Evolutionary conservation across 2,329 filamentous ascomycete genomes (phyloP), one percentile per base, ranked within the genome.

Genomic region (Aspergillus sp.): DNA sequence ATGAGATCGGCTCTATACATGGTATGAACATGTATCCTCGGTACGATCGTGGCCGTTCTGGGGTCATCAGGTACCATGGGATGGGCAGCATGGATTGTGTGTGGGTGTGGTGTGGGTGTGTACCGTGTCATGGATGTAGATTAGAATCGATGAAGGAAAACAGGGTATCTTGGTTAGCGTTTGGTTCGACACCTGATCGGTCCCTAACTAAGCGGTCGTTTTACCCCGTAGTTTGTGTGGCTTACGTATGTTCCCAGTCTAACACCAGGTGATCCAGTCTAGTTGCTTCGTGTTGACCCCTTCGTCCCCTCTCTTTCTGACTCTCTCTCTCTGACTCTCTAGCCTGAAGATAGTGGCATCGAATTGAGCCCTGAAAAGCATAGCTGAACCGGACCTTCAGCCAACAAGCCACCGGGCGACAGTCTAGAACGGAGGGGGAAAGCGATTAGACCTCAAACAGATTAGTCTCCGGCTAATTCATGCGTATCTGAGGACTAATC

Each of bases 161-260:
- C 32, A 36, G 32, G 32, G 32, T 36, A 36, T 36, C 32, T 36
- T 36, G 32, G 32, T 36, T 36, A 36, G 32, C 15, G 32, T 36
- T 36, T 50, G 25, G 25, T 50, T 50, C 47, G 47, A 27, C 23
- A 30, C n/a, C 44, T 25, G 44, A 49, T 49, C 32, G 32, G 32
- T 36, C 32, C 32, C 23, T 49, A 49, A 27, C 2, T 21, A 11
- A 15, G 3, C 44, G 44, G 21, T 30, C 44, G 13, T 27, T 50
- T 27, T 50, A 50, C 47, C 47, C 47, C 47, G 47, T 50, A 50
- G 47, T 50, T 50, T 50, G 47, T 32, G 27, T 50, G 27, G 47
- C 47, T 50, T 50, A 50, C 47, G 47, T 50, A 50, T 50, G 25
- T 19, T 36, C 4, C 32, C 32, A 36, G 32, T 36, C 32, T 27